Evolutionary conservation across 2,329 filamentous ascomycete genomes (phyloP).

Genomic region (Ramularia endophylla): DNA sequence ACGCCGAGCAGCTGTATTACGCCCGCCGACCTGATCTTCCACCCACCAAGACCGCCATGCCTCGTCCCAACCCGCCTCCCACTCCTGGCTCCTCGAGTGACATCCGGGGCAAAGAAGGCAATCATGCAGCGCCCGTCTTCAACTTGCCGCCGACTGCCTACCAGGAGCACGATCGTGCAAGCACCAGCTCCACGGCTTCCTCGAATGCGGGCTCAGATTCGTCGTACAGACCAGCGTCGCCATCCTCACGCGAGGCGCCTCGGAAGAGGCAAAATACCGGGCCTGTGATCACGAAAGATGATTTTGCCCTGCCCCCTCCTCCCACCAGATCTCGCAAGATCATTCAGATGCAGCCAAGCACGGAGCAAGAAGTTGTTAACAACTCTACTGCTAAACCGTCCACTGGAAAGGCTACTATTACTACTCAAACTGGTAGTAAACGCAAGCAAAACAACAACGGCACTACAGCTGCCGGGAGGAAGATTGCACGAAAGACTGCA

Average conservation of each 20-base stretch:
- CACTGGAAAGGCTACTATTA: conserved; percentile 17
- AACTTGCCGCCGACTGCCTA: conserved; percentile 73
- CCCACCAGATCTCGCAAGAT: conserved; percentile 91
- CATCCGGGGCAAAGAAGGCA: conserved; percentile 63
- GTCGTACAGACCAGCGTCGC: conserved; percentile 44
- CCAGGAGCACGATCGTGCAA: conserved; percentile 37
- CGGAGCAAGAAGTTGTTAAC: conserved; percentile 24
- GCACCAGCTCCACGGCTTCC: conserved; percentile 43
- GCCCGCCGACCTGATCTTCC: conserved; percentile 16
- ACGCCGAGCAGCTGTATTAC: conserved; percentile 23
- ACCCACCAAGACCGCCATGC: conserved; percentile 46
- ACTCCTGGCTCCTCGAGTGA: conserved; percentile 78
- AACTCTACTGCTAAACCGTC: conserved; percentile 7
- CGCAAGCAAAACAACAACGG: conserved; percentile 66
- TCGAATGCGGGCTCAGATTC: conserved; percentile 46
- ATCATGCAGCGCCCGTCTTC: conserved; percentile 62
- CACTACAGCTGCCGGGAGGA: conserved; percentile 80
- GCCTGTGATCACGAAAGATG: conserved; percentile 45
- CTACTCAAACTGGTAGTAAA: conserved; percentile 46
- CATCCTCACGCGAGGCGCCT: conserved; percentile 34
- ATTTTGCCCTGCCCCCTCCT: conserved; percentile 81
- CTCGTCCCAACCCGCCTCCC: conserved; percentile 60
- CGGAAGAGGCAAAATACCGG: conserved; percentile 7
- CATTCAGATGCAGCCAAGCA: conserved; percentile 85
- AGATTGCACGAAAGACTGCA: conserved; percentile 92